Evolutionary conservation across 805 yeast genomes (phyloP), one percentile per base, ranked within the genome.

Genomic region (Lipomyces japonicus): DNA sequence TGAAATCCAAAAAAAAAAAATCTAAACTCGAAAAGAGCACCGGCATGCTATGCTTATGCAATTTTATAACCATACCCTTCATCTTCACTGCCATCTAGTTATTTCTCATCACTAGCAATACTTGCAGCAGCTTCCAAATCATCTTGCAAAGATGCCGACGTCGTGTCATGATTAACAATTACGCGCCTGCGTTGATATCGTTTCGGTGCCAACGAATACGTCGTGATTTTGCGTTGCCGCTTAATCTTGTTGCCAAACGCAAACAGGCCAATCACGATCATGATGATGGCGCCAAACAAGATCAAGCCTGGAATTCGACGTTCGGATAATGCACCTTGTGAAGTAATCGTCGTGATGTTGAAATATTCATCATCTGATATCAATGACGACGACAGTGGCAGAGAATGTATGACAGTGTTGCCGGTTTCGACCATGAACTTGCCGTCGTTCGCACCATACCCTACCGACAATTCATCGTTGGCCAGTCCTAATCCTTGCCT

Each of bases 241-340:
- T 48, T 52, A 6, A 34, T 14, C 21, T 34, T 34, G n/a, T n/a
- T n/a, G 41, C 50, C 18, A 21, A 14, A 35, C 46, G 50, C n/a
- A 50, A n/a, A n/a, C n/a, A n/a, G n/a, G 32, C 58, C 58, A 9
- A 34, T 35, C 25, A 54, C 21, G 4, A 54, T 50, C 18, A 39
- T n/a, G 23, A 54, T 52, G 2, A 54, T 44, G 23, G 39, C 4
- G 12, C 47, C 50, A 37, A 54, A 54, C 42, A 54, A 18, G 18
- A 54, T n/a, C 37, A 54, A 30, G 2, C 58, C 58, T 3, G 58
- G 58, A 19, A 54, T 4, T 19, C 58, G 39, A 21, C 58, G 39
- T 14, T 48, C 45, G 7, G 50, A 43, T 18, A 51, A 42, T 12
- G 58, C 44, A 18, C 53, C 46, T 39, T 52, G 53, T 10, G 46